A percentile compares a stretch with the other conserved stretches of the same genome.
Evolutionary conservation across 2,329 filamentous ascomycete genomes (phyloP).

Genomic region (Chaetomiaceae sp.): DNA sequence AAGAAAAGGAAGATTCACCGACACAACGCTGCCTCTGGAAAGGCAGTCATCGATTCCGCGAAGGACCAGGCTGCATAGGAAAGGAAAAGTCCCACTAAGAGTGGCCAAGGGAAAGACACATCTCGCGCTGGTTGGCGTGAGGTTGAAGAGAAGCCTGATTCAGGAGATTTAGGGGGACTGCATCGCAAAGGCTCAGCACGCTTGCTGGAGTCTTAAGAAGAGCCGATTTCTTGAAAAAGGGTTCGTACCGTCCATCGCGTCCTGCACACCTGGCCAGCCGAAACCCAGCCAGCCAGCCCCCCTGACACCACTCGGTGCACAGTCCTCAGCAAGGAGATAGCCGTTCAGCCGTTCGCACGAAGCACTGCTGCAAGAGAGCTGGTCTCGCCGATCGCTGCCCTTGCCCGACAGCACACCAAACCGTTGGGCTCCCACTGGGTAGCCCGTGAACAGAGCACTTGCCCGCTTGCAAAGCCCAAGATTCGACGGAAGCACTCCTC

Average conservation of each 20-base stretch:
- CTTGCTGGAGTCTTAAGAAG: constrained; percentile 9
- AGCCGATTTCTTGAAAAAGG: constrained; percentile 19
- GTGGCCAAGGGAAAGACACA: constrained; percentile 8
- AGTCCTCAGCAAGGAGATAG: constrained; percentile 11
- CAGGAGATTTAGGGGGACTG: constrained; percentile 8
- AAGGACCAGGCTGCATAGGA: constrained; percentile 8
- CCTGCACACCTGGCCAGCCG: constrained; percentile 12
- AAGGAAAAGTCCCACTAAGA: constrained; percentile 4
- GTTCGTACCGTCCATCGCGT: constrained; percentile 15
- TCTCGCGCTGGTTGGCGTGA: constrained; percentile 4
- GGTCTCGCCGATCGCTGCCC: constrained; percentile 15
- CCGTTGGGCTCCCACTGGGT: constrained; percentile 11
- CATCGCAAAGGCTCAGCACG: constrained; percentile 6
- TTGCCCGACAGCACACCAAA: constrained; percentile 6
- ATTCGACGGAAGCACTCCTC: neutral
- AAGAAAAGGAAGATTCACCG: constrained; percentile 15
- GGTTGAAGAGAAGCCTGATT: constrained; percentile 8
- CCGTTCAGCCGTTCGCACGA: constrained; percentile 9
- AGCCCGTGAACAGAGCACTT: constrained; percentile 9
- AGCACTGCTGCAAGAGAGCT: constrained; percentile 14
- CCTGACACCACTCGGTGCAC: constrained; percentile 22
- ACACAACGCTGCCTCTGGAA: constrained; percentile 13
- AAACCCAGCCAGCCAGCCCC: constrained; percentile 14
- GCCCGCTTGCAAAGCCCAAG: neutral
- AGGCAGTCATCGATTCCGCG: constrained; percentile 11